Percentiles rank a stretch among this genome's conserved stretches.
Evolutionary conservation across 1,139 yeast species (phyloP).

Genomic region (Nadsonia starkeyi-henricii): DNA sequence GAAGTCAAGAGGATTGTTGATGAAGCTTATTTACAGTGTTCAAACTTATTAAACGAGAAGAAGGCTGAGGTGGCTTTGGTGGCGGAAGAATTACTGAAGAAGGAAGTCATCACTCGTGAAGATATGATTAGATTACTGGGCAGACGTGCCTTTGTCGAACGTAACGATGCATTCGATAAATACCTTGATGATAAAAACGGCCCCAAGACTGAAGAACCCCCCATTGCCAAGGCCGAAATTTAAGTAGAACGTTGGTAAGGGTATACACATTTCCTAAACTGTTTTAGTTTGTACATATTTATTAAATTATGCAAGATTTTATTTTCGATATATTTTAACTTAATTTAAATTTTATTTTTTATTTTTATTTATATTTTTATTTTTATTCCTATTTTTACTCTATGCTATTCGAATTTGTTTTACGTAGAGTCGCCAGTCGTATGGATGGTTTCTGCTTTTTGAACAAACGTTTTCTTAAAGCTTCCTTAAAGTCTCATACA

Average conservation of each 20-base stretch:
- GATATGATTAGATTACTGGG: constrained; percentile 84
- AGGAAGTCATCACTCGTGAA: constrained; percentile 79
- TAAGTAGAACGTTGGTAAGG: too few species aligned
- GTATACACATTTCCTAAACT: not conserved
- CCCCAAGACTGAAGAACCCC: too few species aligned
- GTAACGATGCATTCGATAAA: constrained; percentile 87
- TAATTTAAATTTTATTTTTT: too few species aligned
- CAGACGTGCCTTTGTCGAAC: constrained; percentile 79
- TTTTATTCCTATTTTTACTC: too few species aligned
- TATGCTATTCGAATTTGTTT: too few species aligned
- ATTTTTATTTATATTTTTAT: too few species aligned
- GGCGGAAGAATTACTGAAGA: constrained; percentile 69
- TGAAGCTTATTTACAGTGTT: constrained; percentile 65
- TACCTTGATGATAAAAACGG: constrained; percentile 28
- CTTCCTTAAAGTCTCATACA: too few species aligned
- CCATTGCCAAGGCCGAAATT: too few species aligned
- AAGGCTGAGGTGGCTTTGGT: constrained; percentile 63
- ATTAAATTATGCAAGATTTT: not conserved
- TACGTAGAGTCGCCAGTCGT: too few species aligned
- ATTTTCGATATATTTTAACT: too few species aligned
- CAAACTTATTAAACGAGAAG: constrained; percentile 52
- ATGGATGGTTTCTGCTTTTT: too few species aligned
- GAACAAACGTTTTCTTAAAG: too few species aligned
- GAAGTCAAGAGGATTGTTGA: constrained; percentile 74
- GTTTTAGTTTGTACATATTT: not conserved